phyloP scores from a whole-genome alignment of 345 rosid genomes.

The Psidium friedrichsthalianum region DNA sequence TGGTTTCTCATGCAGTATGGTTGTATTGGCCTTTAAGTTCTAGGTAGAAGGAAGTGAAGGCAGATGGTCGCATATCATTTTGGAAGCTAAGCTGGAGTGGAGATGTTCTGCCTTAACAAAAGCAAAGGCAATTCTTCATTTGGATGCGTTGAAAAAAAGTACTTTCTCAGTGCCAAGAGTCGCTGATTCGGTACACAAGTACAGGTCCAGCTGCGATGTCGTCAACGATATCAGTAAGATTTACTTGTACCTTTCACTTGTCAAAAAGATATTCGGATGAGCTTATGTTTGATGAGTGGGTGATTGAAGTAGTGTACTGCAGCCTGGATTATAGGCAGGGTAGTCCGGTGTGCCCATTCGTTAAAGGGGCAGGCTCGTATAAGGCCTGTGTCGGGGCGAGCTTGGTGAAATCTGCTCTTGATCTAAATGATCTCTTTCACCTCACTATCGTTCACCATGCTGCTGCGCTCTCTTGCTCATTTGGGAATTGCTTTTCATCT shows the following conservation, averaged over 20 bases:
- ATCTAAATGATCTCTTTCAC: background rate
- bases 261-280: background rate
- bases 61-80: background rate
- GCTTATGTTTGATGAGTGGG: background rate
- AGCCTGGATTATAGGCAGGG: background rate
- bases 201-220: background rate
- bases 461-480: background rate
- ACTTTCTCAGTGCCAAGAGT: background rate
- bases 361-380: background rate
- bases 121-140: background rate
- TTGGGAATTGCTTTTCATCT: background rate
- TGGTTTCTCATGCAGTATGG: background rate
- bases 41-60: background rate
- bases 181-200: background rate
- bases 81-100: background rate
- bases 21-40: background rate
- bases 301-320: background rate
- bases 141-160: background rate
- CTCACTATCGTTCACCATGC: background rate
- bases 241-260: background rate
- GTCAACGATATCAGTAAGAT: background rate
- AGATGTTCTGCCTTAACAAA: background rate
- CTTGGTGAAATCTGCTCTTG: background rate
- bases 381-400: background rate
- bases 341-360: background rate